These are phyloP conservation scores for Calamus simplicifolius DNA, from an alignment of 176 grass and related monocot genomes.

Conservation along the genomic window DNA sequence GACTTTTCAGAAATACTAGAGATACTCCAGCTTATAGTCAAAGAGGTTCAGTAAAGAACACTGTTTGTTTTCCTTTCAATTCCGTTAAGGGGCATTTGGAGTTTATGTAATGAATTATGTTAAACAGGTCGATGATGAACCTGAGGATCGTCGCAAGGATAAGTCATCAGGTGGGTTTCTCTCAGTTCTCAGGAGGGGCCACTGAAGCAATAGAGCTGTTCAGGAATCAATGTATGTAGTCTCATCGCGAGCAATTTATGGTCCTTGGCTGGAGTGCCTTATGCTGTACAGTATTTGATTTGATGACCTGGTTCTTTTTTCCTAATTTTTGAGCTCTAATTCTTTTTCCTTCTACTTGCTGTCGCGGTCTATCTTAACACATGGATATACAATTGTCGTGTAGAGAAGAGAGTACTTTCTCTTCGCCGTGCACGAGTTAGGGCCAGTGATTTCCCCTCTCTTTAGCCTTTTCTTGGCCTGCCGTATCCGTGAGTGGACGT, in stretches of 20 bases:
- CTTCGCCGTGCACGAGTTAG: no score
- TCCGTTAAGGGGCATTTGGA: not conserved
- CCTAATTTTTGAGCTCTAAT: no score
- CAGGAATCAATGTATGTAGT: not conserved
- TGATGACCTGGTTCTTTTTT: no score
- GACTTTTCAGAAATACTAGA: constrained; percentile 69
- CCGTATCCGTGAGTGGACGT: no score
- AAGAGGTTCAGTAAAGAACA: constrained; percentile 29
- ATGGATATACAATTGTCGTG: no score
- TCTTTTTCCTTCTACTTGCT: no score
- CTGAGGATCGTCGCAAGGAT: constrained; percentile 54
- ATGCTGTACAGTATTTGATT: no score
- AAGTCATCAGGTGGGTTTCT: constrained; percentile 56
- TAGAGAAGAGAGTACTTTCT: no score
- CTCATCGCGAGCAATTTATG: not conserved
- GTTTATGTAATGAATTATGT: constrained; percentile 2
- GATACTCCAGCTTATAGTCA: constrained; percentile 40
- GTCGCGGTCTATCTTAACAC: no score
- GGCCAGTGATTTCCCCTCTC: no score
- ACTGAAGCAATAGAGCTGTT: not conserved
- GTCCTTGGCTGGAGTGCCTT: no score
- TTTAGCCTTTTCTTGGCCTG: no score
- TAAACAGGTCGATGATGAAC: constrained; percentile 53
- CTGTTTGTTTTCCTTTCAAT: not conserved
- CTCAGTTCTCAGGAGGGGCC: constrained; percentile 43